phyloP scores from a whole-genome alignment of 768 basidiomycete genomes.

The Agrocybe pediades region DNA sequence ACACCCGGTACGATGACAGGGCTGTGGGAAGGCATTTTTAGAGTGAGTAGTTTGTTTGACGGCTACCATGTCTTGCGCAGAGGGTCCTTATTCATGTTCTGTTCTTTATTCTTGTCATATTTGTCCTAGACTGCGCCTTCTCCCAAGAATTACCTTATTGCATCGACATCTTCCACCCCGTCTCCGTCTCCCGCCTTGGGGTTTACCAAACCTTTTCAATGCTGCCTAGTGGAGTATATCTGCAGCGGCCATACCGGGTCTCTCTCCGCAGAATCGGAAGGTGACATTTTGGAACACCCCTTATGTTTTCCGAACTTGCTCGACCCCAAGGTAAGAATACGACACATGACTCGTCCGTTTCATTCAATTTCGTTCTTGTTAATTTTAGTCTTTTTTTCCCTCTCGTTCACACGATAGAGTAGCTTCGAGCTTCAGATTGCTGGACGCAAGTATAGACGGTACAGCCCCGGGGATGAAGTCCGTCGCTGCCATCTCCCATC shows the following conservation, averaged over 20 bases:
- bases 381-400: neutral
- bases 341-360: neutral
- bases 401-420: no score
- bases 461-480: neutral
- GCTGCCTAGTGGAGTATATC: conserved; percentile 22
- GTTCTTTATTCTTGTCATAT: no score
- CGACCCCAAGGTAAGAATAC: conserved; percentile 13
- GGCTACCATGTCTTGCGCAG: neutral
- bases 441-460: conserved; percentile 21
- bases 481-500: neutral
- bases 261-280: neutral
- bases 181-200: conserved; percentile 1
- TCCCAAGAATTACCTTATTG: neutral
- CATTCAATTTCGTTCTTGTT: neutral
- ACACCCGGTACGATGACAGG: conserved; percentile 52
- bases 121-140: conserved; percentile 5
- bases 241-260: conserved; percentile 4
- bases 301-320: conserved; percentile 7
- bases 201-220: conserved; percentile 25
- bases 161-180: neutral
- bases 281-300: neutral
- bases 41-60: conserved; percentile 38
- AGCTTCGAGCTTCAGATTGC: conserved; percentile 13
- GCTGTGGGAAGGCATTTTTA: conserved; percentile 62
- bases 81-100: no score